phyloP scores from a whole-genome alignment of 2,329 filamentous ascomycete genomes.

The Allantophomopsis cytisporea region DNA sequence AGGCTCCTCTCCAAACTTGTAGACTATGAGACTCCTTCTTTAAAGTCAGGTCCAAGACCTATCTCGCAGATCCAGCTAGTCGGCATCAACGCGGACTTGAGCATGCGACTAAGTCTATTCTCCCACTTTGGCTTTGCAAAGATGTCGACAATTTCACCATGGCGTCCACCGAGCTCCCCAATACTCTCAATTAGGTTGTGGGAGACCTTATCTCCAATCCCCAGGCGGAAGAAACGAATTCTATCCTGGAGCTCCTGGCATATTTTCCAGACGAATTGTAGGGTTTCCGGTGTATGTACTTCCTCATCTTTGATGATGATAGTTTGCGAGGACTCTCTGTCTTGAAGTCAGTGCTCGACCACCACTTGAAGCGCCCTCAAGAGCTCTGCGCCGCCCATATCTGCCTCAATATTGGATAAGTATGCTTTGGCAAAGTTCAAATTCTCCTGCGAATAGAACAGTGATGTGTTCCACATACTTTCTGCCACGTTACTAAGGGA shows the following conservation, averaged over 20 bases:
- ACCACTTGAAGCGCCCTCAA: too few species aligned
- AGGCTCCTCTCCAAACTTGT: too few species aligned
- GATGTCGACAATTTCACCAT: conserved; percentile 40
- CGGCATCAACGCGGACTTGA: conserved; percentile 3
- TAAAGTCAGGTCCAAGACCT: not conserved
- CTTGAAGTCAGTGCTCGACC: too few species aligned
- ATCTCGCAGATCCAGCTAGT: conserved; percentile 1
- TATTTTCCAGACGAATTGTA: not conserved
- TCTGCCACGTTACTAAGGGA: too few species aligned
- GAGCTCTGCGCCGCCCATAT: too few species aligned
- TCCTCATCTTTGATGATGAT: too few species aligned
- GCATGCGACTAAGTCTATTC: conserved; percentile 2
- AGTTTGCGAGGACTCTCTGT: too few species aligned
- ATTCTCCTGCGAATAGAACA: too few species aligned
- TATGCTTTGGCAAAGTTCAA: too few species aligned
- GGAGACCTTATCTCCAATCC: conserved; percentile 33
- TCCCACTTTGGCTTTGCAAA: conserved; percentile 1
- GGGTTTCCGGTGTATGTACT: conserved; percentile 2
- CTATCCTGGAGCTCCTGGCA: conserved; percentile 4
- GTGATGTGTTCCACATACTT: too few species aligned
- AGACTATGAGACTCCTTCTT: not conserved
- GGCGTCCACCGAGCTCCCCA: conserved; percentile 35
- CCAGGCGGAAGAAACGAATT: conserved; percentile 36
- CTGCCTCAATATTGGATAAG: too few species aligned
- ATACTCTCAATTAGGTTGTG: conserved; percentile 36